These are phyloP conservation scores for Solanum virginianum DNA, from an alignment of 257 asterid genomes.

Conservation along the genomic window DNA sequence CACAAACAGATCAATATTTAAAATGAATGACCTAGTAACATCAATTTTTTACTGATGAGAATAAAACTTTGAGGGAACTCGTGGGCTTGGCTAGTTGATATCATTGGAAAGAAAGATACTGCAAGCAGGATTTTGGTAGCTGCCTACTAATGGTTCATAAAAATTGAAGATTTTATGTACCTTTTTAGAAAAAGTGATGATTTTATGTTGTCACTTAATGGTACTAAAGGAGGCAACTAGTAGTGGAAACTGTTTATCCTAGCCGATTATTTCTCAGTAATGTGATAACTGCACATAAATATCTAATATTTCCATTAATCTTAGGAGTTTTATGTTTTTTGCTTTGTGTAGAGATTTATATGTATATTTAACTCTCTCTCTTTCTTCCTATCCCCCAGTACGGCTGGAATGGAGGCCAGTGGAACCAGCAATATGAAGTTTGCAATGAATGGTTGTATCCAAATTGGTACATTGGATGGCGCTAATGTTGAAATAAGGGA, in stretches of 20 bases:
- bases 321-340: background rate
- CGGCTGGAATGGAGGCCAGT: slow-evolving; percentile 96
- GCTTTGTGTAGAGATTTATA: background rate
- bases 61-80: background rate
- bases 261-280: background rate
- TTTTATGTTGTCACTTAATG: background rate
- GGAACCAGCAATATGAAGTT: slow-evolving; percentile 96
- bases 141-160: background rate
- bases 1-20: background rate
- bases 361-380: background rate
- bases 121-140: background rate
- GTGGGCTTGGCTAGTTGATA: background rate
- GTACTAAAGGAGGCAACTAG: background rate
- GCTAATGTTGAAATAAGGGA: slow-evolving; percentile 85
- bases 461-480: slow-evolving; percentile 83
- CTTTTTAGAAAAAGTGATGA: background rate
- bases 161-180: background rate
- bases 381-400: slow-evolving; percentile 22
- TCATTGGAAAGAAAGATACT: background rate
- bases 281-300: background rate
- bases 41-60: background rate
- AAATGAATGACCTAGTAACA: background rate
- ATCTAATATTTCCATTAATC: background rate
- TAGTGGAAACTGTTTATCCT: background rate
- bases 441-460: slow-evolving; percentile 71